Base-by-base conservation (phyloP, 2,329 filamentous ascomycete genomes). In the Kalmusia sp. region DNA sequence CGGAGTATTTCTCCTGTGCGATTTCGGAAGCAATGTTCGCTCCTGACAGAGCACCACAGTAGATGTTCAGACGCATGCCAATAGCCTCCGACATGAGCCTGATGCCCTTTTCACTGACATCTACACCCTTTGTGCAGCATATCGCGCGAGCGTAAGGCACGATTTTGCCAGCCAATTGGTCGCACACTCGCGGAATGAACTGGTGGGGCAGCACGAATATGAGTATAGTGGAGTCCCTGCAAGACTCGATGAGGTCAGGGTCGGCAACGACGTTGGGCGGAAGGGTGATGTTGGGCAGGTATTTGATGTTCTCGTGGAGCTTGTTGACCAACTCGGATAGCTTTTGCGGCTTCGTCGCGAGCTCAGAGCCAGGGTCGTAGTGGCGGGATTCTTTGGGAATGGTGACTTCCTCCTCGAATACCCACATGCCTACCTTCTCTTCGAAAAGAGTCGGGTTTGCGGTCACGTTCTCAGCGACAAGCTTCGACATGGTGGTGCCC, bases 21-120 rank as follows among this genome's bases (percentile, higher is more conserved):
- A 99, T 95, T 76, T 99, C 96, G 62, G 84, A 90, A 44, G 96
- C 95, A 68, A 99, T 95, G 80, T 99, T 99, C 67, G 95, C 95
- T 50, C 95, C 95, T 37, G 92, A 96, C 33, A 99, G 84, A 8
- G 95, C 93, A 68, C 95, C 95, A 68, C 93, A 96, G 81, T 99
- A 99, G 73, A 99, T 99, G 57, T 90, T 91, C 17, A 99, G 83
- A 25, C 89, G 88, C 73, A 91, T 87, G 52, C 93, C 93, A 70
- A 99, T 99, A 75, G 89, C 92, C 78, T 99, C 95, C 49, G 91
- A 96, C 80, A 99, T 97, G 49, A 99, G 84, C 67, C 87, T 88
- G 64, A 98, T 87, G 50, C 90, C 91, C 45, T 91, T 87, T 67
- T 93, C 90, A 3, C 90, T 88, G 28, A 99, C 95, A 64, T 96